These are phyloP conservation scores for Fusarium sp. DNA, from an alignment of 2,329 filamentous ascomycete genomes.

Conservation along the genomic window DNA sequence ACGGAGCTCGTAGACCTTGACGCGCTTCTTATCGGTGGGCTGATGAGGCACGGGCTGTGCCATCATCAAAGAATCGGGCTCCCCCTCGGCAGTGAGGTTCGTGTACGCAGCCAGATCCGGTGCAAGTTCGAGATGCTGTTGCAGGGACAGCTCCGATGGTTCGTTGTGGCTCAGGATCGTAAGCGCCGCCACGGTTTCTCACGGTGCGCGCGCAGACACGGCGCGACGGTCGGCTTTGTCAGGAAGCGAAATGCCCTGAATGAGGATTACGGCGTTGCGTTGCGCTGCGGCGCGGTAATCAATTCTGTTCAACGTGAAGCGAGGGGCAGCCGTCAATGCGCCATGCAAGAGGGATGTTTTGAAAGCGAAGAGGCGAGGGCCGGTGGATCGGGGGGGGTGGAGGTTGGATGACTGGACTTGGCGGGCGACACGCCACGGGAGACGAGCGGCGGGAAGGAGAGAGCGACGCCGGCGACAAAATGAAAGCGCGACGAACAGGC, in stretches of 20 bases:
- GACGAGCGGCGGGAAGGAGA: slow-evolving; percentile 33
- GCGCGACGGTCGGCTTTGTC: slow-evolving; percentile 39
- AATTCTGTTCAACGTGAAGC: slow-evolving; percentile 32
- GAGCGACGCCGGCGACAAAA: slow-evolving; percentile 37
- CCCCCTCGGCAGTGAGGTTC: slow-evolving; percentile 63
- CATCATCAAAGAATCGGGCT: slow-evolving; percentile 75
- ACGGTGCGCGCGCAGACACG: slow-evolving; percentile 48
- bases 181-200: slow-evolving; percentile 67
- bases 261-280: slow-evolving; percentile 22
- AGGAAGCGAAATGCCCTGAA: slow-evolving; percentile 17
- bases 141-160: slow-evolving; percentile 66
- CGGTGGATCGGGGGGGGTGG: slow-evolving; percentile 33
- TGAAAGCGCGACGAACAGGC: slow-evolving; percentile 35
- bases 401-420: slow-evolving; percentile 33
- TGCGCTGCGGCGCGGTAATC: slow-evolving; percentile 36
- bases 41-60: slow-evolving; percentile 78
- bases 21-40: slow-evolving; percentile 77
- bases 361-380: slow-evolving; percentile 29
- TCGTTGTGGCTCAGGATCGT: slow-evolving; percentile 66
- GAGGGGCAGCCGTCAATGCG: slow-evolving; percentile 47
- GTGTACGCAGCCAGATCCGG: slow-evolving; percentile 65
- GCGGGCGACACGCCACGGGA: slow-evolving; percentile 44
- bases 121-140: slow-evolving; percentile 70
- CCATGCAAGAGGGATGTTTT: slow-evolving; percentile 46
- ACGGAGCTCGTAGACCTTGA: slow-evolving; percentile 98